Evolutionary conservation across 2,329 filamentous ascomycete genomes (phyloP), one percentile per base, ranked within the genome.

Genomic region (Orbilia ellipsospora): DNA sequence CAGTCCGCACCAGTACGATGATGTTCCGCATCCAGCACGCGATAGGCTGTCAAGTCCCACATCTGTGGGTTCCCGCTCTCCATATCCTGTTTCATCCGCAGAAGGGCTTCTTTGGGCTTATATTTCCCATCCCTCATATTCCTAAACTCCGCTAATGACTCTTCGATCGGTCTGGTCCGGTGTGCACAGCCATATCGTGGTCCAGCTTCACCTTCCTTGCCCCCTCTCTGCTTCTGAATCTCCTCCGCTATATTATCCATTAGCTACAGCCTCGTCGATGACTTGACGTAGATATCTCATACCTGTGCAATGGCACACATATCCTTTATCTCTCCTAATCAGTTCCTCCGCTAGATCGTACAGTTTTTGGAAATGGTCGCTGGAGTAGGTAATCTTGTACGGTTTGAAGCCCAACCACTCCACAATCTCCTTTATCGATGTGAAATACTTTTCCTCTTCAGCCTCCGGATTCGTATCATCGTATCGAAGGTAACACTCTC

Each of bases 401-500:
- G 94, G 94, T 78, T 88, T 89, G 80, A 97, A 97, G 5, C 90
- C 91, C 5, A 97, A 85, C 95, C 95, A 98, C 79, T 86, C 84
- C 60, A 97, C 87, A 81, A 94, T 93, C 77, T 97, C 93, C 80
- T 92, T 86, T 78, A 98, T 98, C n/a, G 92, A 91, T 10, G 87
- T 88, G 81, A 96, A 96, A 83, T 94, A 98, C 72, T 90, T 87
- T 83, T 96, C 92, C 81, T 97, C 92, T 82, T 98, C 95, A 55
- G 92, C 92, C 78, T 94, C 92, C 0, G 95, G 95, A 82, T 98
- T 98, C 13, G 95, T 98, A 80, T 98, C 95, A 82, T 98, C 95
- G 82, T 92, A 97, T 80, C 94, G 87, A 77, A 93, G 83, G 80
- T 90, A 90, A 82, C 89, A 91, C 77, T 90, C 85, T 72, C 94